These are phyloP conservation scores for Trichosporon asahii DNA, from an alignment of 1,284 basidiomycete genomes.

Conservation along the genomic window DNA sequence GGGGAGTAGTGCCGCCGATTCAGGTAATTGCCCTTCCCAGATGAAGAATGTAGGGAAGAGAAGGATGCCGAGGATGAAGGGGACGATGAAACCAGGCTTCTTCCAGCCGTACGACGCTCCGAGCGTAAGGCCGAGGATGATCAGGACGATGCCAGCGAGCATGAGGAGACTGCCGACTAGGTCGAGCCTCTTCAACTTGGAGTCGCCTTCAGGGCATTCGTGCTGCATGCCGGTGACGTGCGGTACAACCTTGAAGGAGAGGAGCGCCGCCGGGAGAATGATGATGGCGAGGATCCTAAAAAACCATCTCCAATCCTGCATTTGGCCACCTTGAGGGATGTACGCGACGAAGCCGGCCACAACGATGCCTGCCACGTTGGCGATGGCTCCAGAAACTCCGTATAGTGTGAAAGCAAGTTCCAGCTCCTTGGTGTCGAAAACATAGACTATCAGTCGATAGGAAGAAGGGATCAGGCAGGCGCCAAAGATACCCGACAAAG, in stretches of 20 bases:
- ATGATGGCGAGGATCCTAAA: slow-evolving; percentile 43
- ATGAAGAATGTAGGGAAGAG: slow-evolving; percentile 40
- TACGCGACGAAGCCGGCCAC: slow-evolving; percentile 38
- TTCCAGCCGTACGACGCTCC: slow-evolving; percentile 44
- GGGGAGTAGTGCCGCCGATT: slow-evolving; percentile 41
- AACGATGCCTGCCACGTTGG: slow-evolving; percentile 32
- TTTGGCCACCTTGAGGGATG: slow-evolving; percentile 40
- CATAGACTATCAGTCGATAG: slow-evolving; percentile 36
- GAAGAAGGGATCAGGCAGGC: slow-evolving; percentile 36
- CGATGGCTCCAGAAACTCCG: slow-evolving; percentile 38
- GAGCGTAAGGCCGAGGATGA: slow-evolving; percentile 47
- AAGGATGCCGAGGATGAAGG: slow-evolving; percentile 41
- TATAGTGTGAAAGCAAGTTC: slow-evolving; percentile 35
- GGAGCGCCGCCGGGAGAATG: background rate
- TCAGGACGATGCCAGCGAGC: slow-evolving; percentile 39
- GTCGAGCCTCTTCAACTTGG: slow-evolving; percentile 40
- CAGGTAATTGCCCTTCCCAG: slow-evolving; percentile 34
- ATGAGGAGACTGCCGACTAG: slow-evolving; percentile 38
- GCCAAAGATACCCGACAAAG: slow-evolving; percentile 37
- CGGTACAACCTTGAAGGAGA: background rate
- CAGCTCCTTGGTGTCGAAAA: slow-evolving; percentile 30
- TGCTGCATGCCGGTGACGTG: background rate
- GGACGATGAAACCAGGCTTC: slow-evolving; percentile 46
- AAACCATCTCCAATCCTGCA: slow-evolving; percentile 46
- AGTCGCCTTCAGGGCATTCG: background rate